Evolutionary conservation across 108 stramenopile species (phyloP).

Genomic region (Parietichytrium sp.): DNA sequence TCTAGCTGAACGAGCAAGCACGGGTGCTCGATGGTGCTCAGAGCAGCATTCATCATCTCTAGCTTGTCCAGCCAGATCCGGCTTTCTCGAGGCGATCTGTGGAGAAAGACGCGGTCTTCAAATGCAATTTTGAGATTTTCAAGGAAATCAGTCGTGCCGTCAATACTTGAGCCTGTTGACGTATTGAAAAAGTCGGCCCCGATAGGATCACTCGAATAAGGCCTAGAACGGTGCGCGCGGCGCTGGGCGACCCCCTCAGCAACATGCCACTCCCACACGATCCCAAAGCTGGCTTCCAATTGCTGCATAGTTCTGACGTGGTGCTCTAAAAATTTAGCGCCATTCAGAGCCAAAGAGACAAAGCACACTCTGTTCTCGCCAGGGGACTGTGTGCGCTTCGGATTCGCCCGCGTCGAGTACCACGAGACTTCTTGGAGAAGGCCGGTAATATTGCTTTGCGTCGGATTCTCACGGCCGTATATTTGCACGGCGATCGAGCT

Average conservation of each 20-base stretch:
- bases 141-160: slow-evolving; percentile 48
- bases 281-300: background rate
- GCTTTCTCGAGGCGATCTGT: background rate
- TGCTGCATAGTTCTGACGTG: slow-evolving; percentile 2
- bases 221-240: slow-evolving; percentile 39
- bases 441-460: no score
- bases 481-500: no score
- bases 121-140: background rate
- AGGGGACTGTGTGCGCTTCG: no score
- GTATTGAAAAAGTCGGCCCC: slow-evolving; percentile 8
- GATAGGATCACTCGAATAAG: slow-evolving; percentile 36
- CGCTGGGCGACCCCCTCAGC: slow-evolving; percentile 51
- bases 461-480: no score
- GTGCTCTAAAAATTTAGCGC: slow-evolving; percentile 42
- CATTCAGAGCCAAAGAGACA: slow-evolving; percentile 42
- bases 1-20: slow-evolving; percentile 51
- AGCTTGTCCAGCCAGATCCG: slow-evolving; percentile 50
- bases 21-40: slow-evolving; percentile 37
- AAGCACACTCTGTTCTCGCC: slow-evolving; percentile 43
- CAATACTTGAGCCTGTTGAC: slow-evolving; percentile 16
- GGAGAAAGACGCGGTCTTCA: background rate
- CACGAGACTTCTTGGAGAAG: no score
- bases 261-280: slow-evolving; percentile 53
- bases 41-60: slow-evolving; percentile 47
- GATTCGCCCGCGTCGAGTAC: no score